Base-by-base conservation (phyloP, 345 rosid species). In the Salix udensis region DNA sequence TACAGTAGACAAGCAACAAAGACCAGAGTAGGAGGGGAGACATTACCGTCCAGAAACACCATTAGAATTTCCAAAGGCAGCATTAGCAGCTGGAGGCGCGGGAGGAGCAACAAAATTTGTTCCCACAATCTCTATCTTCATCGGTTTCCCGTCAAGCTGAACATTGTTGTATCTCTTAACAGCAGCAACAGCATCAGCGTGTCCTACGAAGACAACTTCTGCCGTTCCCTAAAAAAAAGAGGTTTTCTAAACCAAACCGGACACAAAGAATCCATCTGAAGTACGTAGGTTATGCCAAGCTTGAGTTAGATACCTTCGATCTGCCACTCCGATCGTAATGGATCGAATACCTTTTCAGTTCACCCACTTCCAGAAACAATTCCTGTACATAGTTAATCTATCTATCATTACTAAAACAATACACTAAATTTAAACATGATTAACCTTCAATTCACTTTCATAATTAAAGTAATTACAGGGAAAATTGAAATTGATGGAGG, bases 261-360 rank as follows among this genome's bases (percentile, higher is more conserved):
- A 84, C 77, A 77, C 73, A 78, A 85, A 82, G 81, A 76, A 70
- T 73, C 77, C 78, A 82, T 75, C 80, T 62, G 75, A 74, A 79
- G 79, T 81, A 84, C 65, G 74, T 53, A 84, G 68, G 68, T 78
- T 73, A 79, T 58, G 84, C 88, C 76, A 79, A 82, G 74, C 87
- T 68, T 21, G 78, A 81, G 67, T 77, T 83, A 79, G 74, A 76
- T 93, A 95, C 98, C 99, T 92, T 91, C 66, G 97, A 93, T 91
- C 99, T 91, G 79, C 99, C 98, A 58, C 97, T 92, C 86, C 94
- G 86, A 70, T 96, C 99, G 67, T 92, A 93, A 81, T 92, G 98
- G 71, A 96, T 79, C 3, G 92, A 70, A 74, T 85, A 88, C 34
- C 95, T 96, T 82, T 96, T 96, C 86, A 96, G 81, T 71, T 96